Evolutionary conservation across 768 basidiomycete genomes (phyloP).

Genomic region (Krasilnikovozyma curviuscula): DNA sequence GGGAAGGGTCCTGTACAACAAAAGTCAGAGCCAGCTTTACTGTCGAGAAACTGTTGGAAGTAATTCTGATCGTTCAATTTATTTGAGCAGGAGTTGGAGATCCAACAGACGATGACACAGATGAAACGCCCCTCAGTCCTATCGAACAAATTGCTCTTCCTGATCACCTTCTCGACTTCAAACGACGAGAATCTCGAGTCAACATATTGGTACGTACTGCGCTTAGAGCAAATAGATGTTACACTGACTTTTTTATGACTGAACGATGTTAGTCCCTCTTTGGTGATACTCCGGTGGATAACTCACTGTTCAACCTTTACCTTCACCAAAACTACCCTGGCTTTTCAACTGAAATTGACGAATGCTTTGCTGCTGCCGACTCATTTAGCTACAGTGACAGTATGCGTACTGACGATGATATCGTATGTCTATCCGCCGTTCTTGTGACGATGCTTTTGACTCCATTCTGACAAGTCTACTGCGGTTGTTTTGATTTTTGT

Average conservation of each 20-base stretch:
- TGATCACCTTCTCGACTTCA: slow-evolving; percentile 38
- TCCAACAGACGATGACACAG: slow-evolving; percentile 47
- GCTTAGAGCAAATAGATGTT: background rate
- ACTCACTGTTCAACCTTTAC: slow-evolving; percentile 70
- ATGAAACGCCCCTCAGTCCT: slow-evolving; percentile 32
- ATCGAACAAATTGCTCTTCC: slow-evolving; percentile 32
- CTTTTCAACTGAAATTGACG: slow-evolving; percentile 58
- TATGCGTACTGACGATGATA: slow-evolving; percentile 26
- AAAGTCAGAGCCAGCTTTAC: slow-evolving; percentile 38
- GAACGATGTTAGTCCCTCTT: slow-evolving; percentile 40
- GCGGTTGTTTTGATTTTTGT: background rate
- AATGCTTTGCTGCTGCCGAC: slow-evolving; percentile 26
- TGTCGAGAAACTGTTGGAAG: background rate
- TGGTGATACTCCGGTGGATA: slow-evolving; percentile 74
- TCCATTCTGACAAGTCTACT: background rate
- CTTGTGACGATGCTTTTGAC: background rate
- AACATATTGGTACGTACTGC: slow-evolving; percentile 42
- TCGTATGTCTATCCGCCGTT: slow-evolving; percentile 17
- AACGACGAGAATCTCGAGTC: slow-evolving; percentile 50
- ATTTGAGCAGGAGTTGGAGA: slow-evolving; percentile 18
- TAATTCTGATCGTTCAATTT: background rate
- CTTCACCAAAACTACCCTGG: slow-evolving; percentile 84
- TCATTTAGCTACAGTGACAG: slow-evolving; percentile 22
- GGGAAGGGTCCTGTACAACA: slow-evolving; percentile 87
- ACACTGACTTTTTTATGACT: background rate